A percentile compares a stretch with the other conserved stretches of the same genome.
These are phyloP conservation scores for Thecaphora thlaspeos DNA, from an alignment of 1,284 basidiomycete species.

Conservation along the genomic window DNA sequence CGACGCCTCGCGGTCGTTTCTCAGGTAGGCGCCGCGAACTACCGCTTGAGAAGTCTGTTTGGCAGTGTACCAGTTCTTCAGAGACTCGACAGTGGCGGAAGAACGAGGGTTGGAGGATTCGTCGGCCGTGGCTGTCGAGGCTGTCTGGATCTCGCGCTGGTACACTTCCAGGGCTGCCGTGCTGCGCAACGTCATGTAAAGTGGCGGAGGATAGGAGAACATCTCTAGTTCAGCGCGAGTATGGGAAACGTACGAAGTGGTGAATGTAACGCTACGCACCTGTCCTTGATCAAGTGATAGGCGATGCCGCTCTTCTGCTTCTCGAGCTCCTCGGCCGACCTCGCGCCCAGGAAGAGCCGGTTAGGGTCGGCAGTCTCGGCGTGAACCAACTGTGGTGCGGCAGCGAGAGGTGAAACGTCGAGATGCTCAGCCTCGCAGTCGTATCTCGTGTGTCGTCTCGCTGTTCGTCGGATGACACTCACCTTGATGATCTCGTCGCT, in stretches of 20 bases:
- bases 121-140: constrained; percentile 66
- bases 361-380: constrained; percentile 62
- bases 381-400: constrained; percentile 68
- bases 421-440: too few species aligned
- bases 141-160: constrained; percentile 63
- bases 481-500: constrained; percentile 66
- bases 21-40: constrained; percentile 57
- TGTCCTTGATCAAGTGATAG: constrained; percentile 61
- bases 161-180: constrained; percentile 63
- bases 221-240: too few species aligned
- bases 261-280: too few species aligned
- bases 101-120: constrained; percentile 54
- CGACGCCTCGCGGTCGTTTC: constrained; percentile 7
- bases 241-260: too few species aligned
- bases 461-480: too few species aligned
- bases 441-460: too few species aligned
- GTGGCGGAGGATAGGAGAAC: too few species aligned
- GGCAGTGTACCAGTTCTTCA: constrained; percentile 59
- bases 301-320: constrained; percentile 53
- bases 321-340: constrained; percentile 56
- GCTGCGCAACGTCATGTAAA: background rate
- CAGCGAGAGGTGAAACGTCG: too few species aligned
- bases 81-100: constrained; percentile 18
- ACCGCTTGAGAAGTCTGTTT: constrained; percentile 57
- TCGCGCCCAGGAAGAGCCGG: constrained; percentile 59